Conservation (phyloP, 805 yeast species). For the Starmerella bombicola region DNA sequence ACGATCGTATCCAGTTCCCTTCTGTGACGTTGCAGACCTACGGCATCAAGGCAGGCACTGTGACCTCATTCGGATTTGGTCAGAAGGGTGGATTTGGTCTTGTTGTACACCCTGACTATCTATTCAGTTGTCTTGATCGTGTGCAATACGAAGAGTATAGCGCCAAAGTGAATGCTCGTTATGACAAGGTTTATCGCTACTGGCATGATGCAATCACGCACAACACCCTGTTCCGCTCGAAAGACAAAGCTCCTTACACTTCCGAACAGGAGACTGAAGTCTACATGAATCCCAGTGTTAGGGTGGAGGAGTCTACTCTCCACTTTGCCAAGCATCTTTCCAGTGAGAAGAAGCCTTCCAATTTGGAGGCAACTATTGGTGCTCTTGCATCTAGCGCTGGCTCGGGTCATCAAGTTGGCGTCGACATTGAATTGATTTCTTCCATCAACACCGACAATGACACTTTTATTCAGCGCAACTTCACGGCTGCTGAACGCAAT, state of each 20-base stretch:
- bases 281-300: conserved; percentile 90
- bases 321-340: conserved; percentile 14
- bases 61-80: conserved; percentile 98
- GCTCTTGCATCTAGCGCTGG: conserved; percentile 31
- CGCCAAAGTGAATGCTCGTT: conserved; percentile 60
- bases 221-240: conserved; percentile 83
- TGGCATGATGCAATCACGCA: conserved; percentile 88
- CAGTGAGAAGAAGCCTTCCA: conserved; percentile 24
- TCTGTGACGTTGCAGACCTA: conserved; percentile 87
- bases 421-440: conserved; percentile 83
- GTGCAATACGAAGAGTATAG: conserved; percentile 59
- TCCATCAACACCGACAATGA: conserved; percentile 77
- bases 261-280: conserved; percentile 81
- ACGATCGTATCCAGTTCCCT: conserved; percentile 83
- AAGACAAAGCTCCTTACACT: conserved; percentile 84
- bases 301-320: conserved; percentile 35
- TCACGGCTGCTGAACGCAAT: conserved; percentile 63
- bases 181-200: conserved; percentile 83
- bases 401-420: conserved; percentile 68
- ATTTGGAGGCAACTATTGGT: conserved; percentile 27
- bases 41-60: conserved; percentile 93
- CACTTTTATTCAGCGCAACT: conserved; percentile 85
- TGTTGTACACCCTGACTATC: conserved; percentile 83
- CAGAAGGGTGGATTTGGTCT: conserved; percentile 98
- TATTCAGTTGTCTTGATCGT: conserved; percentile 69